These are phyloP conservation scores for Pythium aquatile DNA, from an alignment of 352 stramenopile species.

Conservation along the genomic window DNA sequence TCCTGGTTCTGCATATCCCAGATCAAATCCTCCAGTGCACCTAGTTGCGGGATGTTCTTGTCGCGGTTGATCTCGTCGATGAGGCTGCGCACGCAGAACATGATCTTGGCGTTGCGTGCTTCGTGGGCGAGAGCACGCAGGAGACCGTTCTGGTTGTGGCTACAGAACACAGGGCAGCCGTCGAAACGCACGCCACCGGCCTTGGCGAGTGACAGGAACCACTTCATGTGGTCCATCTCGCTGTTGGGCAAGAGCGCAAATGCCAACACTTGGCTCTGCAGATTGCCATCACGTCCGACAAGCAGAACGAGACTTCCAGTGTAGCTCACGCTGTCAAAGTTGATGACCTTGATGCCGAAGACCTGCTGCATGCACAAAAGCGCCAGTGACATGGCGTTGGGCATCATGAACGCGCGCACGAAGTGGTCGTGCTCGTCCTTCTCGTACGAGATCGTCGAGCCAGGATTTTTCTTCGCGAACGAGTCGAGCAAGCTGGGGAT, in stretches of 20 bases:
- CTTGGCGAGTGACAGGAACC: slow-evolving; percentile 64
- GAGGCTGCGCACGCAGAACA: slow-evolving; percentile 71
- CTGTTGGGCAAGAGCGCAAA: slow-evolving; percentile 65
- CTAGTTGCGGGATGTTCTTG: slow-evolving; percentile 74
- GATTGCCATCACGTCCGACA: slow-evolving; percentile 65
- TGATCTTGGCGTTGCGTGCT: slow-evolving; percentile 53
- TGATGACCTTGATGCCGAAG: slow-evolving; percentile 72
- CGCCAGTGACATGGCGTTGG: slow-evolving; percentile 46
- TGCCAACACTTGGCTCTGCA: slow-evolving; percentile 63
- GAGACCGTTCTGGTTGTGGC: slow-evolving; percentile 56
- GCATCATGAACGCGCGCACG: slow-evolving; percentile 69
- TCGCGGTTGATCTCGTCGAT: slow-evolving; percentile 66
- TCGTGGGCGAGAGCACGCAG: slow-evolving; percentile 55
- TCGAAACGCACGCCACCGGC: slow-evolving; percentile 49
- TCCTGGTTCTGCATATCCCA: slow-evolving; percentile 63
- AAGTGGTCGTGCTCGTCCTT: slow-evolving; percentile 66
- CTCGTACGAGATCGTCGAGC: slow-evolving; percentile 57
- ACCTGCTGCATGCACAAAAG: slow-evolving; percentile 60
- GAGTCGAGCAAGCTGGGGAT: slow-evolving; percentile 71
- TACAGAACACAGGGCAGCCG: slow-evolving; percentile 54
- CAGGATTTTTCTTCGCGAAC: slow-evolving; percentile 71
- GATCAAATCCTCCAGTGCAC: slow-evolving; percentile 52
- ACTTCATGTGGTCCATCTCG: slow-evolving; percentile 71
- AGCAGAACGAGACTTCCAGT: slow-evolving; percentile 59
- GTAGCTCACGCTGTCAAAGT: slow-evolving; percentile 68